Percentiles rank a stretch among this genome's conserved stretches.
phyloP scores from a whole-genome alignment of 2,329 filamentous ascomycete genomes.

The Cladosporium sp. region DNA sequence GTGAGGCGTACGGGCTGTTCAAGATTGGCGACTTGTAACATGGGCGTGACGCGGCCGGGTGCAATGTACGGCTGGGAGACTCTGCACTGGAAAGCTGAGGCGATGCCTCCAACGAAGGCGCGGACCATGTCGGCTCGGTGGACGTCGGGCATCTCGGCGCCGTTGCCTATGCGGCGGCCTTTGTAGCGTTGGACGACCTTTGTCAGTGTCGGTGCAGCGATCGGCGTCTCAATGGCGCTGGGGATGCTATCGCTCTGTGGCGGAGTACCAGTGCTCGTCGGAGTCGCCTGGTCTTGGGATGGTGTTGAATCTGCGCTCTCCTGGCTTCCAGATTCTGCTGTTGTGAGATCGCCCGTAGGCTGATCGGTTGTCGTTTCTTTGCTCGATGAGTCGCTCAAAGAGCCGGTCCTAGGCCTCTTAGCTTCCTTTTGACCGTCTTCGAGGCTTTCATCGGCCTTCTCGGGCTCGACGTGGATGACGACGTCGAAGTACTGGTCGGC shows the following conservation, averaged over 20 bases:
- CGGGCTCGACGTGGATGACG: slow-evolving; percentile 10
- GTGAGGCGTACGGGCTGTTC: slow-evolving; percentile 53
- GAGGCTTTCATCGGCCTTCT: background rate
- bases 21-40: slow-evolving; percentile 37
- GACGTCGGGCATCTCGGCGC: slow-evolving; percentile 53
- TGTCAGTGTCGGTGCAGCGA: background rate
- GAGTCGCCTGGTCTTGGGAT: too few relatives aligned
- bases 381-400: too few relatives aligned
- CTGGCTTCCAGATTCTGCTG: too few relatives aligned
- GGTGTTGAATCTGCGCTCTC: too few relatives aligned
- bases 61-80: slow-evolving; percentile 25
- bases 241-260: background rate
- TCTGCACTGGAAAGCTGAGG: slow-evolving; percentile 53
- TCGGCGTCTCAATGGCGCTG: too few relatives aligned
- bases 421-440: slow-evolving; percentile 15
- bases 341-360: too few relatives aligned
- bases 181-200: slow-evolving; percentile 39
- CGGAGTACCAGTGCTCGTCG: background rate
- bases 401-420: slow-evolving; percentile 17
- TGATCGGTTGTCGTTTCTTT: too few relatives aligned
- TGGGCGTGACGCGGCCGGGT: slow-evolving; percentile 39
- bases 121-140: slow-evolving; percentile 51
- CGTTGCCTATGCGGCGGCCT: slow-evolving; percentile 52
- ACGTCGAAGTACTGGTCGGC: slow-evolving; percentile 49
- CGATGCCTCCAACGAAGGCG: slow-evolving; percentile 51